Base-by-base conservation (phyloP, 495 filamentous ascomycete species). In the Ramalina peruviana region DNA sequence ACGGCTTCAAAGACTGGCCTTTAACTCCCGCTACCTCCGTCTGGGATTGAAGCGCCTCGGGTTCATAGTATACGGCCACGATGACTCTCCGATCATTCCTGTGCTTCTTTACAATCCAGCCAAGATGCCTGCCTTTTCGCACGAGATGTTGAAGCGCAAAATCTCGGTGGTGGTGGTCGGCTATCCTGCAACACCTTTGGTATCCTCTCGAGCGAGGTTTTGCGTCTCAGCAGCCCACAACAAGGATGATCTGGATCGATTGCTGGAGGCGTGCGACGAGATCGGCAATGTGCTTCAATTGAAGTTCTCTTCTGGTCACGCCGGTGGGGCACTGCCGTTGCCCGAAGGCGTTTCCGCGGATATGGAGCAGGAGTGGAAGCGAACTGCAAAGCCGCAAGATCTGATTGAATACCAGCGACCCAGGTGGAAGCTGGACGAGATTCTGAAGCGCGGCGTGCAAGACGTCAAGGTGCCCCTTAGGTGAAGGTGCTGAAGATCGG, bases 141-240 rank as follows among this genome's bases (percentile, higher is more conserved):
- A 94, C 63, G 90, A 97, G 65, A 97, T 98, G 92, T 76, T 97
- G 30, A 82, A 81, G 59, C 86, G 92, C 55, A 96, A 94, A 67
- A 97, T 98, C 53, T 90, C 90, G n/a, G 88, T 97, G 41, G 92
- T 98, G 41, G 83, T 98, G 36, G 92, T 98, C 52, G 93, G 92
- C 42, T 98, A 98, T 60, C 92, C 92, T 1, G 92, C 92, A 16
- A 98, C 92, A n/a, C 92, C 92, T 4, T 75, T 98, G 47, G 88
- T 96, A 50, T 89, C 83, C 43, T 96, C 93, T 6, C 81, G 92
- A 36, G 92, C 88, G 39, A 80, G 92, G 41, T 94, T 98, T 72
- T 98, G 92, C 67, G 81, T 98, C 23, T 94, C 87, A 11, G 85
- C 92, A 13, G 85, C 92, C 4, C 92, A 98, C 69, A 98, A 88